Percentiles rank a stretch among this genome's conserved stretches.
phyloP scores from a whole-genome alignment of 345 rosid genomes.

The Eucalyptus melliodora region DNA sequence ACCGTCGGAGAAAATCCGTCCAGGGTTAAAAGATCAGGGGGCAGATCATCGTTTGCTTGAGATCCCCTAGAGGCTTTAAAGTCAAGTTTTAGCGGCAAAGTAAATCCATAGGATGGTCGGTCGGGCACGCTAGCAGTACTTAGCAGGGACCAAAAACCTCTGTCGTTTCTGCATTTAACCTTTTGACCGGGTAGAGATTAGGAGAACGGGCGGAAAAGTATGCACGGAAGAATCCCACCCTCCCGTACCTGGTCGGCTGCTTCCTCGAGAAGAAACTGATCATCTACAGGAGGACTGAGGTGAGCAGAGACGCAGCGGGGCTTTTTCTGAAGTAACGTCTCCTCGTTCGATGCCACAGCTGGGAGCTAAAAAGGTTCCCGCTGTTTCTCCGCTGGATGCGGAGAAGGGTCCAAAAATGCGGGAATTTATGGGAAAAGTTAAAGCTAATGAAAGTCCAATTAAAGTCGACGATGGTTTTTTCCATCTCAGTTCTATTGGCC shows the following conservation, averaged over 20 bases:
- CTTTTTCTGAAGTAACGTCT: neutral
- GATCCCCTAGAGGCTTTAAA: neutral
- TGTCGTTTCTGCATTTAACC: neutral
- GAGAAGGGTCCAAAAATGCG: neutral
- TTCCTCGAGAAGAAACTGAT: neutral
- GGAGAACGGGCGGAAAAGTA: neutral
- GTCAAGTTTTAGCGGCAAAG: neutral
- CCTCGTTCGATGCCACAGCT: neutral
- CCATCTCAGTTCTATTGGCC: neutral
- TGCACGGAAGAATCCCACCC: neutral
- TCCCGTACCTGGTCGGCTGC: neutral
- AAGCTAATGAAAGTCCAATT: neutral
- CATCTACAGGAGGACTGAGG: neutral
- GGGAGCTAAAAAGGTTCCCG: neutral
- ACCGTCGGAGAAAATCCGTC: neutral
- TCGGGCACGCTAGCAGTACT: neutral
- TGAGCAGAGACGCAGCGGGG: neutral
- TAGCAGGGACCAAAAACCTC: neutral
- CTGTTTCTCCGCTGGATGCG: neutral
- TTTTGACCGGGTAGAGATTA: neutral
- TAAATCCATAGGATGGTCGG: neutral
- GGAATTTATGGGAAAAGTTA: neutral
- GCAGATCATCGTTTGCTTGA: neutral
- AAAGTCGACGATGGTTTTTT: neutral
- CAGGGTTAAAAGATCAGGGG: neutral